Conservation (phyloP, 1,284 basidiomycete species). For the Cryptococcus hybrid region DNA sequence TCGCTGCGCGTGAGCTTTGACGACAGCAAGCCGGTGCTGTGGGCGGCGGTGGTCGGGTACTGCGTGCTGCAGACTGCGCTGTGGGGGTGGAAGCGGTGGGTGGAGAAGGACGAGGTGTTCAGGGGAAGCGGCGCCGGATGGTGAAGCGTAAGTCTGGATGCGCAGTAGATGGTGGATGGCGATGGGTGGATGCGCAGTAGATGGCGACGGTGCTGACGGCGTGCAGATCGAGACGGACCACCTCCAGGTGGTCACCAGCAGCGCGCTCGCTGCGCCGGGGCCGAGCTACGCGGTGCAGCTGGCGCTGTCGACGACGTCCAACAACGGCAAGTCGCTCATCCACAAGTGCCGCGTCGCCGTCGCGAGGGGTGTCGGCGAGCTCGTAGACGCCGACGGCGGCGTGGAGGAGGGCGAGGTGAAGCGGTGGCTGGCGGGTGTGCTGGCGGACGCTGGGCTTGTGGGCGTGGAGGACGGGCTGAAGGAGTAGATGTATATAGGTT, state of each 20-base stretch:
- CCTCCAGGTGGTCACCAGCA: conserved; percentile 40
- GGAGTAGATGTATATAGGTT: too few species aligned
- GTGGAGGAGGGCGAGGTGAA: conserved; percentile 43
- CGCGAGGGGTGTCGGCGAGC: conserved; percentile 37
- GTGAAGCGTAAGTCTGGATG: conserved; percentile 40
- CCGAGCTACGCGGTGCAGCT: conserved; percentile 42
- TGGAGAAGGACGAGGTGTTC: conserved; percentile 46
- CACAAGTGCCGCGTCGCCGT: conserved; percentile 36
- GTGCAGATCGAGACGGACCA: conserved; percentile 47
- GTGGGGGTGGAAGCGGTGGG: conserved; percentile 48
- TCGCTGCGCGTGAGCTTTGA: conserved; percentile 84
- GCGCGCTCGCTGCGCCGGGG: conserved; percentile 25
- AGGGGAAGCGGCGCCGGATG: conserved; percentile 44
- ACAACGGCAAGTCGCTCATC: conserved; percentile 45
- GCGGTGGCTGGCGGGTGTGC: conserved; percentile 35
- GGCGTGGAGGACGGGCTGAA: conserved; percentile 27
- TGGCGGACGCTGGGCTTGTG: conserved; percentile 38
- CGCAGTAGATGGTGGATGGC: background rate
- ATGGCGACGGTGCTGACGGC: background rate
- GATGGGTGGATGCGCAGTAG: background rate
- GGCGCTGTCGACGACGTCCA: conserved; percentile 38
- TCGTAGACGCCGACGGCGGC: conserved; percentile 41
- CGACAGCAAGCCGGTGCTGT: conserved; percentile 72
- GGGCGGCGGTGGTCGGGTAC: conserved; percentile 64
- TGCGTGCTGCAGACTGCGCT: conserved; percentile 33